Conservation (phyloP, 371 early-diverging fungal species). For the Blakeslea trispora region DNA sequence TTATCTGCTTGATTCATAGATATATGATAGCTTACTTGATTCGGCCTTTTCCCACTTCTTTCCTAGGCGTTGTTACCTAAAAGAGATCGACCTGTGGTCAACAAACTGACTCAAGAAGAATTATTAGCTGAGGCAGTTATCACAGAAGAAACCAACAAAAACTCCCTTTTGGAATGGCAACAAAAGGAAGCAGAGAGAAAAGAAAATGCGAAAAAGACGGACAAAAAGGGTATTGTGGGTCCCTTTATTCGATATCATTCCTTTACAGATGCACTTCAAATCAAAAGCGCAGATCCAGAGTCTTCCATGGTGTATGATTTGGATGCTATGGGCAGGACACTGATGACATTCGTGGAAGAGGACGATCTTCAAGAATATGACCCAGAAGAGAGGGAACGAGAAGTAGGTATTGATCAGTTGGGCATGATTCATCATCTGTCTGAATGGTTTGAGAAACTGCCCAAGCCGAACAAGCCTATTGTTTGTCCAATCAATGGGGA, state of each 20-base stretch:
- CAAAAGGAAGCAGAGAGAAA: slow-evolving; percentile 52
- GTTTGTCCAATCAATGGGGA: slow-evolving; percentile 69
- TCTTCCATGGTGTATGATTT: slow-evolving; percentile 26
- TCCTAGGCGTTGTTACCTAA: slow-evolving; percentile 46
- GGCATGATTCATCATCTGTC: slow-evolving; percentile 36
- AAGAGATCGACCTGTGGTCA: slow-evolving; percentile 43
- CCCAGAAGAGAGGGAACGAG: slow-evolving; percentile 14
- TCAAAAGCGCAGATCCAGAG: slow-evolving; percentile 5
- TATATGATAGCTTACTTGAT: background rate
- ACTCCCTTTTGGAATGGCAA: slow-evolving; percentile 59
- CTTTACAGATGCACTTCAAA: slow-evolving; percentile 34
- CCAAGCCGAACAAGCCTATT: slow-evolving; percentile 40
- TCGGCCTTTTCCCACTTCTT: background rate
- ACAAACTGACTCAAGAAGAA: slow-evolving; percentile 61
- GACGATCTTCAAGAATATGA: slow-evolving; percentile 11
- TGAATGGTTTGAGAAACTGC: slow-evolving; percentile 33
- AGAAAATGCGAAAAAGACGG: slow-evolving; percentile 52
- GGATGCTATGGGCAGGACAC: slow-evolving; percentile 39
- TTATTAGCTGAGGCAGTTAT: slow-evolving; percentile 60
- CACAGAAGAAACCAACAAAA: slow-evolving; percentile 57
- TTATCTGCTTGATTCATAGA: background rate
- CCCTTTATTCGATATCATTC: slow-evolving; percentile 58
- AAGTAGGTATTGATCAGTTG: slow-evolving; percentile 38
- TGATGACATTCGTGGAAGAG: slow-evolving; percentile 39
- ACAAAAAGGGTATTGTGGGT: slow-evolving; percentile 37